Conservation (phyloP, 2,329 filamentous ascomycete species). For the Camptophora hylomeconis region DNA sequence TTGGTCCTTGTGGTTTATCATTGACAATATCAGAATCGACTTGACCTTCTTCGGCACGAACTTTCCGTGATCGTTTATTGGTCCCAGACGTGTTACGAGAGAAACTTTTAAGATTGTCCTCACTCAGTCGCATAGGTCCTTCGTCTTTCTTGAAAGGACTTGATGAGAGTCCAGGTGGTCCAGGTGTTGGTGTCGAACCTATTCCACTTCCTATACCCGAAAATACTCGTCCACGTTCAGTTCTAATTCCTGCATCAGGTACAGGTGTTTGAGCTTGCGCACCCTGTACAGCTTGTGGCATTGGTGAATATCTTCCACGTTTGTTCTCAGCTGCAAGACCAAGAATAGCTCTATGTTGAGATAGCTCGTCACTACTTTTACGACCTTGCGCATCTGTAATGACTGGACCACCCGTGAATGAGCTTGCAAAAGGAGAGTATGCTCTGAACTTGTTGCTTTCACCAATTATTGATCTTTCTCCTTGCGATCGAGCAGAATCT, state of each 20-base stretch:
- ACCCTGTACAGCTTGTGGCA: slow-evolving; percentile 88
- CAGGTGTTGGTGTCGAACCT: slow-evolving; percentile 34
- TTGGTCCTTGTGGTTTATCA: slow-evolving; percentile 9
- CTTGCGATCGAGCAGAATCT: slow-evolving; percentile 17
- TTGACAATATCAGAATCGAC: slow-evolving; percentile 50
- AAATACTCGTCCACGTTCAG: slow-evolving; percentile 88
- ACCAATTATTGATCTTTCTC: slow-evolving; percentile 15
- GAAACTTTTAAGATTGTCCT: slow-evolving; percentile 27
- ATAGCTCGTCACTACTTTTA: slow-evolving; percentile 41
- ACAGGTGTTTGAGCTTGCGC: slow-evolving; percentile 70
- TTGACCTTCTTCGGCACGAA: slow-evolving; percentile 61
- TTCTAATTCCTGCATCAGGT: slow-evolving; percentile 84
- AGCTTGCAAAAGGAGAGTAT: slow-evolving; percentile 24
- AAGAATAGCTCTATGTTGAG: slow-evolving; percentile 56
- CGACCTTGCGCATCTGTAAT: slow-evolving; percentile 27
- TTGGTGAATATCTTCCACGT: slow-evolving; percentile 70
- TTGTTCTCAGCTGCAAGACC: slow-evolving; percentile 61
- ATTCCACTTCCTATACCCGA: slow-evolving; percentile 72
- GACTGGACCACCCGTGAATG: no score
- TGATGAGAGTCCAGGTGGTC: slow-evolving; percentile 16
- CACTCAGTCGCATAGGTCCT: slow-evolving; percentile 30
- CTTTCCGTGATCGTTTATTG: slow-evolving; percentile 50
- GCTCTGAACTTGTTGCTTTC: slow-evolving; percentile 20
- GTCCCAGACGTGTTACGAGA: slow-evolving; percentile 33
- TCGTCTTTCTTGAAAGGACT: slow-evolving; percentile 40